phyloP scores from a whole-genome alignment of 1,139 yeast genomes.

The Kodamaea derodonti region DNA sequence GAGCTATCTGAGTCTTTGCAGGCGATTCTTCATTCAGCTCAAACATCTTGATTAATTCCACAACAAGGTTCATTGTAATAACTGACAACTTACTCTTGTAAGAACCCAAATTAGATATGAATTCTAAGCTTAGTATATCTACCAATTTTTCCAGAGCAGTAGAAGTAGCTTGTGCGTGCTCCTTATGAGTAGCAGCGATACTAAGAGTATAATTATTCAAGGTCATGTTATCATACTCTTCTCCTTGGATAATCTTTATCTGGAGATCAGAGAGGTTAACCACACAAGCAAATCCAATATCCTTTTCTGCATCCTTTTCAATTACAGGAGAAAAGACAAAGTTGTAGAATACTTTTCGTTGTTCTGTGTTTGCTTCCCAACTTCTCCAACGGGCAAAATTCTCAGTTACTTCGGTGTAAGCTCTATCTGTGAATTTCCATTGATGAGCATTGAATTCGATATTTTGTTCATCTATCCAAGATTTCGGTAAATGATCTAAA shows the following conservation, averaged over 20 bases:
- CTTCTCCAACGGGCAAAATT: slow-evolving; percentile 81
- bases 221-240: slow-evolving; percentile 14
- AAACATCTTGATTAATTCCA: slow-evolving; percentile 1
- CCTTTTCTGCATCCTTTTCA: not conserved
- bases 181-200: not conserved
- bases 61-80: slow-evolving; percentile 12
- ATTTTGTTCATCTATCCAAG: slow-evolving; percentile 39
- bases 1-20: not conserved
- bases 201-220: slow-evolving; percentile 13
- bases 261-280: slow-evolving; percentile 7
- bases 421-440: slow-evolving; percentile 48
- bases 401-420: slow-evolving; percentile 50
- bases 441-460: slow-evolving; percentile 15
- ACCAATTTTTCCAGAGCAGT: slow-evolving; percentile 12
- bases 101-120: slow-evolving; percentile 18
- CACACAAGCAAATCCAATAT: slow-evolving; percentile 2
- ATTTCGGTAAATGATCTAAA: slow-evolving; percentile 52
- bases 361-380: slow-evolving; percentile 65
- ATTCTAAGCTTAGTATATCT: slow-evolving; percentile 10
- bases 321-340: slow-evolving; percentile 27
- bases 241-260: slow-evolving; percentile 5
- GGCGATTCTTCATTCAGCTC: not conserved
- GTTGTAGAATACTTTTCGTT: slow-evolving; percentile 51
- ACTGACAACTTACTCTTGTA: slow-evolving; percentile 24
- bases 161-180: slow-evolving; percentile 8